Percentiles rank a stretch among this genome's conserved stretches.
phyloP scores from a whole-genome alignment of 2,329 filamentous ascomycete species.

The Cladosporium sp. region DNA sequence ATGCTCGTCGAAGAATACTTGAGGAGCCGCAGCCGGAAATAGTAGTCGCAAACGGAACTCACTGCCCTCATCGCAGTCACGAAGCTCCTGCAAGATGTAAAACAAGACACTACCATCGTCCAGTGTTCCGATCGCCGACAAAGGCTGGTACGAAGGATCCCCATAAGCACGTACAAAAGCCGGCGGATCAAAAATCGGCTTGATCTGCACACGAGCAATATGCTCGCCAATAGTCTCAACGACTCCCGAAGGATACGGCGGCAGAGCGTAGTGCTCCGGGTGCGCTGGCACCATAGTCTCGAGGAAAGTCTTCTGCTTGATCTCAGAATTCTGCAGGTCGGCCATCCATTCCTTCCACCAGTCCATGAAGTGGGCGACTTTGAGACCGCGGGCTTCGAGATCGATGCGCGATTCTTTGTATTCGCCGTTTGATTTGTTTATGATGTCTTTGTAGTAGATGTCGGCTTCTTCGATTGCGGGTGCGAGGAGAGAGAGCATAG shows the following conservation, averaged over 20 bases:
- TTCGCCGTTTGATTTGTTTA: not conserved
- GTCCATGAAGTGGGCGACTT: not conserved
- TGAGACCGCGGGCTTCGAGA: not conserved
- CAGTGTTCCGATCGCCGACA: not conserved
- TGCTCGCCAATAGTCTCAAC: slow-evolving; percentile 6
- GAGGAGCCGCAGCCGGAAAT: not conserved
- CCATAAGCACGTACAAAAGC: not conserved
- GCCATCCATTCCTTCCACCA: slow-evolving; percentile 4
- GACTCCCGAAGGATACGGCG: not conserved
- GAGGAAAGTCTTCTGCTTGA: not conserved
- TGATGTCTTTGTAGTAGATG: slow-evolving; percentile 8
- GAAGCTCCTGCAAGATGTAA: not conserved
- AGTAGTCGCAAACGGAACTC: not conserved
- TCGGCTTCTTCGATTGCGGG: slow-evolving; percentile 9
- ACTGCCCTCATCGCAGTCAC: not conserved
- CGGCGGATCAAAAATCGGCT: not conserved
- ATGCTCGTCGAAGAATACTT: not conserved
- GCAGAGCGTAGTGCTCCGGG: slow-evolving; percentile 5
- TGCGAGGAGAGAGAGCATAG: not conserved
- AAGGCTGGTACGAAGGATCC: not conserved
- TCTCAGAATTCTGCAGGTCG: not conserved
- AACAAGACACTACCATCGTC: not conserved
- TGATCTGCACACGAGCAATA: slow-evolving; percentile 2
- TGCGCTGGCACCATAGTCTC: slow-evolving; percentile 8
- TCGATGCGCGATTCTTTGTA: slow-evolving; percentile 10